These are phyloP conservation scores for Russula ochroleuca DNA, from an alignment of 768 basidiomycete species.

Conservation along the genomic window DNA sequence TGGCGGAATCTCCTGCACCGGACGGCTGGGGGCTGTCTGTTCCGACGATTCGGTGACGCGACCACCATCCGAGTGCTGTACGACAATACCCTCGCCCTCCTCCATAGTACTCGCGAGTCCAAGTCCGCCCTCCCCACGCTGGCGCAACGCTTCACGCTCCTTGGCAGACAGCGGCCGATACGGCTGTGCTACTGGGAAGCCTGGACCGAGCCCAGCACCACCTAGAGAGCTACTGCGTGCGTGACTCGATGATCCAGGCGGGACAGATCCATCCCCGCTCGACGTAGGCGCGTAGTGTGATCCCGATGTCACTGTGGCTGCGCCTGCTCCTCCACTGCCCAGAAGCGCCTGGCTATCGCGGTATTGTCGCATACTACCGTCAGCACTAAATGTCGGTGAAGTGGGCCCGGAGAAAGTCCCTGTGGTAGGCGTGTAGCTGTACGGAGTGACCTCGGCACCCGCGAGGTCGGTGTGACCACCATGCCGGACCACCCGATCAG, in stretches of 20 bases:
- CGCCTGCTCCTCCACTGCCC: conserved; percentile 21
- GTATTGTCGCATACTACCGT: conserved; percentile 32
- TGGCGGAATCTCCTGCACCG: conserved; percentile 29
- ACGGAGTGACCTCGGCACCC: conserved; percentile 25
- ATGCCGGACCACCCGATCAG: conserved; percentile 40
- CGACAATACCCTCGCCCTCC: conserved; percentile 20
- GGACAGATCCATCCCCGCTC: neutral
- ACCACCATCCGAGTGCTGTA: conserved; percentile 35
- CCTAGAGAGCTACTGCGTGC: conserved; percentile 1
- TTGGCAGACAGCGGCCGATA: conserved; percentile 27
- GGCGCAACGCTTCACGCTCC: conserved; percentile 33
- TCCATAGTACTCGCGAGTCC: conserved; percentile 30
- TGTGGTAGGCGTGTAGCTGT: conserved; percentile 28
- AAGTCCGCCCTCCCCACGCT: conserved; percentile 25
- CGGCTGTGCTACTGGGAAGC: conserved; percentile 13
- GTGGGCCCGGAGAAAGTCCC: conserved; percentile 26
- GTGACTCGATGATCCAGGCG: neutral
- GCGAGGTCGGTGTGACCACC: conserved; percentile 27
- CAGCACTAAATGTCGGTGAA: conserved; percentile 4
- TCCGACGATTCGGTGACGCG: conserved; percentile 5
- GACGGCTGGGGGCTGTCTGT: conserved; percentile 6
- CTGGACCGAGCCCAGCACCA: neutral
- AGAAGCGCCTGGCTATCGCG: conserved; percentile 28
- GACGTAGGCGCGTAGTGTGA: conserved; percentile 26
- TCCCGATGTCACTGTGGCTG: conserved; percentile 25